These are phyloP conservation scores for Colletotrichum sp. DNA, from an alignment of 2,329 filamentous ascomycete species.

Conservation along the genomic window DNA sequence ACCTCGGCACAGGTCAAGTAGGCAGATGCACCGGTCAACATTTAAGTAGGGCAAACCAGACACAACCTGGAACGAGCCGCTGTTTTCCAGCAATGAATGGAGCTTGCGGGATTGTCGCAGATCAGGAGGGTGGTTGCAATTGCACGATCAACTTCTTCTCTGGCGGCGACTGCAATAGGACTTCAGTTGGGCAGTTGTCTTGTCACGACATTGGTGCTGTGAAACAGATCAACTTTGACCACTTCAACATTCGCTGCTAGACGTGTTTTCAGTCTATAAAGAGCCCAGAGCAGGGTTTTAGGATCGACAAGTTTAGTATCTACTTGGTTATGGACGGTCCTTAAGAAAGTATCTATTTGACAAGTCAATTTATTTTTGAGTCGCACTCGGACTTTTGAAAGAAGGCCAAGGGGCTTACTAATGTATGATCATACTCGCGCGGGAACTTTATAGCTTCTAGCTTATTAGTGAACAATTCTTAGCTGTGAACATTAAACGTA, in stretches of 20 bases:
- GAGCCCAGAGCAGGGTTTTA: neutral
- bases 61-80: neutral
- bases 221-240: conserved; percentile 13
- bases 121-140: neutral
- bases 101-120: neutral
- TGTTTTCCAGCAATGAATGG: conserved; percentile 12
- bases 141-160: conserved; percentile 12
- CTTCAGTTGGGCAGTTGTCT: neutral
- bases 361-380: too few relatives aligned
- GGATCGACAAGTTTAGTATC: neutral
- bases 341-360: neutral
- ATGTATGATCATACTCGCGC: neutral
- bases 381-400: neutral
- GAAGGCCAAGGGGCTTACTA: neutral
- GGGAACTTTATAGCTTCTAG: neutral
- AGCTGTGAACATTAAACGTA: neutral
- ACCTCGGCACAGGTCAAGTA: neutral
- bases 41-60: neutral
- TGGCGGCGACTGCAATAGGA: neutral
- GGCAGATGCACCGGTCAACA: conserved; percentile 8
- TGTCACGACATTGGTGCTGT: neutral
- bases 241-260: conserved; percentile 4
- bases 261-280: neutral
- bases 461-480: neutral
- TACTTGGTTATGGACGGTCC: neutral